These are phyloP conservation scores for Cubamyces sp. DNA, from an alignment of 768 basidiomycete species.

Conservation along the genomic window DNA sequence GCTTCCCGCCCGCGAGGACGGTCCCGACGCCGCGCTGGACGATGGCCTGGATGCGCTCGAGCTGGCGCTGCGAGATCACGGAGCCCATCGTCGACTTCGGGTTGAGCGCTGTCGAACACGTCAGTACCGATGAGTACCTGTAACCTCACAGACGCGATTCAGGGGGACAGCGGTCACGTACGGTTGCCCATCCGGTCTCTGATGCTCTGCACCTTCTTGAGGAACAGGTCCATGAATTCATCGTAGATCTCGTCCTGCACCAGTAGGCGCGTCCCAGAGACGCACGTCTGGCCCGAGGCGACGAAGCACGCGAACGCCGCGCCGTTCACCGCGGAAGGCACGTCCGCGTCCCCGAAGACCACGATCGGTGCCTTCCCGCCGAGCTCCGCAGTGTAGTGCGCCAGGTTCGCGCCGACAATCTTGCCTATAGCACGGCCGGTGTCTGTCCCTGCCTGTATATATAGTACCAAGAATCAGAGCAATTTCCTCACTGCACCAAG, in stretches of 20 bases:
- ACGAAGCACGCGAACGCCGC: slow-evolving; percentile 83
- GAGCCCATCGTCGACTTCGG: slow-evolving; percentile 78
- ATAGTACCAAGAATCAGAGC: neutral
- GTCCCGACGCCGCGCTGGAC: slow-evolving; percentile 48
- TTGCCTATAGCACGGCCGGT: slow-evolving; percentile 77
- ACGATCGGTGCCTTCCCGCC: slow-evolving; percentile 88
- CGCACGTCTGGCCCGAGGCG: slow-evolving; percentile 88
- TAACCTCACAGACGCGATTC: too few relatives aligned
- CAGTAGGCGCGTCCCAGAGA: slow-evolving; percentile 87
- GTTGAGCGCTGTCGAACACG: slow-evolving; percentile 58
- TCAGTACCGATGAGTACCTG: neutral
- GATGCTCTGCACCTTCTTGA: slow-evolving; percentile 66
- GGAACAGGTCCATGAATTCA: slow-evolving; percentile 61
- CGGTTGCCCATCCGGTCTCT: slow-evolving; percentile 77
- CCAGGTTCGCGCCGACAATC: slow-evolving; percentile 74
- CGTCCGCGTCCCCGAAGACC: slow-evolving; percentile 78
- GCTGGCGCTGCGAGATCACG: slow-evolving; percentile 68
- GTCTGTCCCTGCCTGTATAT: slow-evolving; percentile 76
- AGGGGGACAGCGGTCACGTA: slow-evolving; percentile 35
- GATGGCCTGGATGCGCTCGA: slow-evolving; percentile 66
- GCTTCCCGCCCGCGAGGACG: slow-evolving; percentile 65
- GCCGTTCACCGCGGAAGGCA: slow-evolving; percentile 78
- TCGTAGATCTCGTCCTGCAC: slow-evolving; percentile 74
- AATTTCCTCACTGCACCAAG: neutral
- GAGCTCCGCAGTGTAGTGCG: slow-evolving; percentile 79